Conservation (phyloP, 1,284 basidiomycete species). For the Malassezia pachydermatis region DNA sequence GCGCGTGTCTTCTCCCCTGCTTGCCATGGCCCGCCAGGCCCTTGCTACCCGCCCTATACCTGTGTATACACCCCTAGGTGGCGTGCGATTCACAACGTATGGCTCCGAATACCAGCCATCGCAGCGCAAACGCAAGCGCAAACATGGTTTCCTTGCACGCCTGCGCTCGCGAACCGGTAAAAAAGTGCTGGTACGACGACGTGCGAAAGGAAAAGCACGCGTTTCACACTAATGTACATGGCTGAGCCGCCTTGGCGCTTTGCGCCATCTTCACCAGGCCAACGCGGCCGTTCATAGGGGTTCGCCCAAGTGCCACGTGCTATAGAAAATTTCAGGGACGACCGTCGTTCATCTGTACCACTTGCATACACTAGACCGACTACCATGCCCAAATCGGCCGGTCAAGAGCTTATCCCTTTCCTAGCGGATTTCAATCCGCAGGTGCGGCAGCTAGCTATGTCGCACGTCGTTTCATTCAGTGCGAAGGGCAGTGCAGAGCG, state of each 20-base stretch:
- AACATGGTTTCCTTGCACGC: slow-evolving; percentile 71
- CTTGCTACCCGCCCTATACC: background rate
- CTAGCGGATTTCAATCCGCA: slow-evolving; percentile 75
- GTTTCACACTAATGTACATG: slow-evolving; percentile 21
- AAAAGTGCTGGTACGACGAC: slow-evolving; percentile 54
- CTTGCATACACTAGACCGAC: no score
- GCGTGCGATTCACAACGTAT: slow-evolving; percentile 32
- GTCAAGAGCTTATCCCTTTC: slow-evolving; percentile 66
- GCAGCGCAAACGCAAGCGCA: slow-evolving; percentile 74
- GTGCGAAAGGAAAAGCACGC: slow-evolving; percentile 26
- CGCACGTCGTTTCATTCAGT: slow-evolving; percentile 58
- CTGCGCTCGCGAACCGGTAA: slow-evolving; percentile 58
- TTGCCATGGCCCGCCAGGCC: slow-evolving; percentile 7
- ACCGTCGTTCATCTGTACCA: no score
- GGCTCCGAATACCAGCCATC: slow-evolving; percentile 79
- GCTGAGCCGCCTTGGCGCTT: background rate
- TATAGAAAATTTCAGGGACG: no score
- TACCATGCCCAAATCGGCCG: slow-evolving; percentile 19
- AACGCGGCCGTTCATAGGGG: background rate
- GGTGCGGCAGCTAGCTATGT: slow-evolving; percentile 73
- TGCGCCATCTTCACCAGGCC: background rate
- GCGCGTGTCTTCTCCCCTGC: slow-evolving; percentile 6
- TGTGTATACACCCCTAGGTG: background rate
- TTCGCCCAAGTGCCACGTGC: background rate
- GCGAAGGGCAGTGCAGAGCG: slow-evolving; percentile 30